Conservation (phyloP, 2,329 filamentous ascomycete genomes). For the Xylariaceae sp. region DNA sequence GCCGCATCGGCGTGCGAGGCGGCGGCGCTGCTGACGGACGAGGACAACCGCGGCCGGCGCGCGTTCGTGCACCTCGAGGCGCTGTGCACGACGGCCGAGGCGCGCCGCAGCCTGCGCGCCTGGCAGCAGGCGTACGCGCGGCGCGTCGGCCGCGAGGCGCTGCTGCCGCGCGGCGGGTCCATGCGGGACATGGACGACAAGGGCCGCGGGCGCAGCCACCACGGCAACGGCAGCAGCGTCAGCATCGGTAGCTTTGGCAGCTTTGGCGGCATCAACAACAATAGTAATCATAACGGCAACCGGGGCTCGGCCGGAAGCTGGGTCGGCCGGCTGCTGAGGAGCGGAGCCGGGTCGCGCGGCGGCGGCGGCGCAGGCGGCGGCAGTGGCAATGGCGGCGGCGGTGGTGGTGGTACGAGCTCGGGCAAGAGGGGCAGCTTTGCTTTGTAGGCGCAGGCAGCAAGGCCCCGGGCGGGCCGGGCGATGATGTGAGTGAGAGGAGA, state of each 20-base stretch:
- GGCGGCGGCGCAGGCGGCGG: no score
- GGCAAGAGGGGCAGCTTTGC: conserved; percentile 8
- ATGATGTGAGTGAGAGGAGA: no score
- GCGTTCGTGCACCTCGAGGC: conserved; percentile 40
- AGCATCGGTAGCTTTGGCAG: no score
- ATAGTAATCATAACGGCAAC: no score
- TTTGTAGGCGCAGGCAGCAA: no score
- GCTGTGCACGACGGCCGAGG: conserved; percentile 39
- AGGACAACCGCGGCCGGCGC: conserved; percentile 35
- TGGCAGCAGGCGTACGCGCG: conserved; percentile 46
- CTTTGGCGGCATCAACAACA: no score
- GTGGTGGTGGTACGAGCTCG: conserved; percentile 4
- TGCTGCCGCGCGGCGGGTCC: conserved; percentile 31
- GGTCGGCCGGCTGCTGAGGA: conserved; percentile 22
- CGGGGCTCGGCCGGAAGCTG: conserved; percentile 16
- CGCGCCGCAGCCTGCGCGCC: conserved; percentile 36
- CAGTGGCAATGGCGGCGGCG: no score
- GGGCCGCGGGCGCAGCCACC: conserved; percentile 10
- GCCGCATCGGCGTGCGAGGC: conserved; percentile 1
- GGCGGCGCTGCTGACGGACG: conserved; percentile 22
- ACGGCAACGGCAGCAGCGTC: no score
- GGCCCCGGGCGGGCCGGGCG: no score
- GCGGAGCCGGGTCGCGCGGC: no score
- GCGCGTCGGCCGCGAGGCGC: conserved; percentile 24
- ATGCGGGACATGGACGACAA: conserved; percentile 11